Evolutionary conservation across 148 eudicot genomes (phyloP), one percentile per base, ranked within the genome.

Genomic region (Drosera capensis): DNA sequence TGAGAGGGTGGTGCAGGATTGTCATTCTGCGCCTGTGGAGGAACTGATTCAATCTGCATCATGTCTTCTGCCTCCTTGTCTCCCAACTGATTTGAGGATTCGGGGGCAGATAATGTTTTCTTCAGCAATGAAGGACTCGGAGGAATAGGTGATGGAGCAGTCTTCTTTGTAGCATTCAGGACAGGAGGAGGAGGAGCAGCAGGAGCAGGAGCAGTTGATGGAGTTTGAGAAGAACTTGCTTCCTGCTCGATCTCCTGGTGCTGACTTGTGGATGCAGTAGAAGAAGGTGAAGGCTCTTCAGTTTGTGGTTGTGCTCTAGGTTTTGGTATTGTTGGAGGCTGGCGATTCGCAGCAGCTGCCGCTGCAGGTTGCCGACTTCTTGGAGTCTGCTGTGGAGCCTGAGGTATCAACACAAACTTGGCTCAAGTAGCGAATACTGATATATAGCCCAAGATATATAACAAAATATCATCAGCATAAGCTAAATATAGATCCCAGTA

Each of bases 231-330:
- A 31, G 64, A 24, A 35, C 50, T 44, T 28, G 19, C 39, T 25
- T 63, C 80, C 30, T 67, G 75, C 45, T 54, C 70, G 23, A 36
- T 56, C 23, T 60, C 79, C 1, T 40, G 67, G 5, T 55, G 50
- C 49, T 54, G 62, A 54, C 71, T 60, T 28, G 92, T 72, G 6
- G 77, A 63, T 40, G 72, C 28, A 38, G 63, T 66, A 21, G 92
- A 62, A 56, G 87, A 77, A 56, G 97, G 73, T 36, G 78, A 54
- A 24, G 63, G 75, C 52, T 68, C 71, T 42, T 63, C 77, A 43
- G 24, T 50, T 25, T 62, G 70, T 18, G 64, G 24, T 17, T 28
- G 67, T 20, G 56, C 3, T 35, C 50, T 63, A 14, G 55, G 24
- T 17, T 28, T 64, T 20, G 56, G 5, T 35, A 47, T 63, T 11